Evolutionary conservation across 2,329 filamentous ascomycete species (phyloP), one percentile per base, ranked within the genome.

Genomic region (Plenodomus tracheiphilus): DNA sequence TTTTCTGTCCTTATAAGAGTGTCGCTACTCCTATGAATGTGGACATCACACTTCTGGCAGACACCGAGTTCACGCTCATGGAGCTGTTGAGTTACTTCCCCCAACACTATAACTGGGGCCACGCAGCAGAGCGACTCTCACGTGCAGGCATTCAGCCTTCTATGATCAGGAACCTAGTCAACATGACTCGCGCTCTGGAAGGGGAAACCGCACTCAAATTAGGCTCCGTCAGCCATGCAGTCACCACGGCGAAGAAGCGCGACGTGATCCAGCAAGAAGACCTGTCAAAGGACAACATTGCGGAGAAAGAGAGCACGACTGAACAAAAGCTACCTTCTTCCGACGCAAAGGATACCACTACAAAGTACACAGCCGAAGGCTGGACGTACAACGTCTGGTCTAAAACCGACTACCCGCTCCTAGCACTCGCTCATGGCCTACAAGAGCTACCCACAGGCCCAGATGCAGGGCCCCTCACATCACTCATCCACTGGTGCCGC

Each of bases 11-110:
- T 0, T 54, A 59, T 39, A 58, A 49, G 17, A 64, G 61, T 18
- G 44, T 62, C 1, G 53, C 59, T 0, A 59, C 59, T 0, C 51
- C 59, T 1, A 32, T 39, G 0, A 16, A 52, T 5, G 41, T 61
- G 0, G 37, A 62, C 19, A 59, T 64, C 13, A 40, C 56, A 0
- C 36, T 62, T 0, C 43, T 64, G 0, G 30, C 18, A 2, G 57
- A 62, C 3, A 39, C 40, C 0, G 55, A 64, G 10, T 53, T 64
- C 9, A 62, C 57, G 0, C 5, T 64, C 1, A 34, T 49, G 2
- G 61, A 62, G 22, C 40, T 64, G 1, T 17, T 64, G 1, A 25
- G 44, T 1, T 64, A 49, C 17, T 64, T 62, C 11, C 59, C 59
- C 0, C 28, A 21, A 1, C 61, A 64, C 30, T 62, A 51, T 16